Conservation (phyloP, 148 eudicot species). For the Camellia granthamiana region DNA sequence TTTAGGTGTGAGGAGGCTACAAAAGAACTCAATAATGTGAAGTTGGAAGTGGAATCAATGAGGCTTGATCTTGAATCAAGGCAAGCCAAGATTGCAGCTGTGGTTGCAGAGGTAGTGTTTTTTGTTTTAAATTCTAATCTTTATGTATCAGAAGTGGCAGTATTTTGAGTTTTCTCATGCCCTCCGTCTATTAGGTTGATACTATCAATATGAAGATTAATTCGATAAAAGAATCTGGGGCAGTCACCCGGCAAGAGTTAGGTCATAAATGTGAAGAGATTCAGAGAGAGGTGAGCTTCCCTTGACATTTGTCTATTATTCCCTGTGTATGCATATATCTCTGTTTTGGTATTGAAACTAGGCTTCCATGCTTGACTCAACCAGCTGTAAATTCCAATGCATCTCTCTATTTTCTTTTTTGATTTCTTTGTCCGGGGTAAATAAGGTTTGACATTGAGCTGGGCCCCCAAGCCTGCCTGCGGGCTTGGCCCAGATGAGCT, state of each 20-base stretch:
- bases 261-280: constrained; percentile 55
- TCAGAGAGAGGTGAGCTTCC: constrained; percentile 47
- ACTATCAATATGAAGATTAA: constrained; percentile 37
- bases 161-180: constrained; percentile 1
- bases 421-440: background rate
- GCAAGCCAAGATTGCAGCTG: constrained; percentile 55
- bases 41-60: constrained; percentile 61
- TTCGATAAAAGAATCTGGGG: constrained; percentile 49
- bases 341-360: background rate
- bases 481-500: too few species aligned
- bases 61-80: constrained; percentile 48
- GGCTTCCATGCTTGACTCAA: background rate
- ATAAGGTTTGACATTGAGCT: background rate
- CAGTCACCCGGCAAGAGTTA: constrained; percentile 53
- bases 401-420: background rate
- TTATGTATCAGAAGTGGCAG: constrained; percentile 9
- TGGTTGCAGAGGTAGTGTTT: constrained; percentile 54
- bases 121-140: constrained; percentile 1
- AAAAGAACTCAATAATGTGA: constrained; percentile 57
- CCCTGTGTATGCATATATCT: background rate
- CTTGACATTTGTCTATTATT: background rate
- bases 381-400: background rate
- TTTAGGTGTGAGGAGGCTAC: constrained; percentile 45
- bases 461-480: too few species aligned
- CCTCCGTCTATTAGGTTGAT: constrained; percentile 42